phyloP scores from a whole-genome alignment of 2,329 filamentous ascomycete species.

The Blumeria graminis region DNA sequence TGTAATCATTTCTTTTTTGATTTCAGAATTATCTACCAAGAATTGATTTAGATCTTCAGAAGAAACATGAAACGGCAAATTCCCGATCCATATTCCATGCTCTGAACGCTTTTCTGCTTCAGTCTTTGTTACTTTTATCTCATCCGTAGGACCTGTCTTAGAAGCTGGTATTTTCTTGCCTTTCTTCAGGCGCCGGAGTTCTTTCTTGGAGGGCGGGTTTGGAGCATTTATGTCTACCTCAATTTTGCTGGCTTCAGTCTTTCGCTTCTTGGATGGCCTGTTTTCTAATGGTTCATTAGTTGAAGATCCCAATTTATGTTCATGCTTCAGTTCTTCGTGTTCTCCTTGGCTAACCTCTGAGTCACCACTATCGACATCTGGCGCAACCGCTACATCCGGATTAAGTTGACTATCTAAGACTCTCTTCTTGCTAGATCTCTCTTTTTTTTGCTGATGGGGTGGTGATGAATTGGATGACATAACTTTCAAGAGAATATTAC shows the following conservation, averaged over 20 bases:
- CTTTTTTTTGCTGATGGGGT: constrained; percentile 10
- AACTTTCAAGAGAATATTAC: too few relatives aligned
- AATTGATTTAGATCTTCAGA: constrained; percentile 54
- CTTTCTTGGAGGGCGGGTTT: constrained; percentile 87
- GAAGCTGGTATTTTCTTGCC: constrained; percentile 30
- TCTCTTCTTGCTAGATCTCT: constrained; percentile 13
- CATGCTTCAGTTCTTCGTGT: not conserved
- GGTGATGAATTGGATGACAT: too few relatives aligned
- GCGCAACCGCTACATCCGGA: not conserved
- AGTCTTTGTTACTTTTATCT: constrained; percentile 13
- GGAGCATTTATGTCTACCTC: constrained; percentile 78
- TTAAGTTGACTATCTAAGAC: constrained; percentile 3
- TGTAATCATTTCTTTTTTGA: constrained; percentile 50
- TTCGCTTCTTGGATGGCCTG: constrained; percentile 36
- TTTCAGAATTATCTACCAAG: constrained; percentile 46
- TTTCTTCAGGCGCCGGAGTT: constrained; percentile 74
- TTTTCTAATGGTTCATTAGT: constrained; percentile 3
- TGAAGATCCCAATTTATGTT: not conserved
- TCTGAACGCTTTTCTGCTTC: constrained; percentile 39
- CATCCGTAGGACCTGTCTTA: constrained; percentile 18
- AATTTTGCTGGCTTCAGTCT: constrained; percentile 42
- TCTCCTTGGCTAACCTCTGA: not conserved
- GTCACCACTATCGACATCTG: too few relatives aligned
- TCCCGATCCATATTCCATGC: constrained; percentile 87
- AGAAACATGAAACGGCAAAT: constrained; percentile 64